Conservation (phyloP, 2,329 filamentous ascomycete genomes). For the Pseudopyrenochaeta lycopersici region DNA sequence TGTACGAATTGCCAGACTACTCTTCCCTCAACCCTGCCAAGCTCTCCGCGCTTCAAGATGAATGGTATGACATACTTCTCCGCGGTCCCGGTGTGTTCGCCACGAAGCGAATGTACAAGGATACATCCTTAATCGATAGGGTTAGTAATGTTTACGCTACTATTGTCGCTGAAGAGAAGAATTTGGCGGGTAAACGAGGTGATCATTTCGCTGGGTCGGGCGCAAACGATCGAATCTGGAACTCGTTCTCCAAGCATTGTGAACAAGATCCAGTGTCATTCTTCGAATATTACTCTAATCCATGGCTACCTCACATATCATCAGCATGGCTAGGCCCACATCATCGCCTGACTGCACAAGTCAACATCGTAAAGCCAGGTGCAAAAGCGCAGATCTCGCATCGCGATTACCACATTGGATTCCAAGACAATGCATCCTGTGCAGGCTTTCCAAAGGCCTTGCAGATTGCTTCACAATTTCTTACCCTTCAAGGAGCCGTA, state of each 20-base stretch:
- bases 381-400: slow-evolving; percentile 66
- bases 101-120: slow-evolving; percentile 51
- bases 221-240: slow-evolving; percentile 71
- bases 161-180: slow-evolving; percentile 61
- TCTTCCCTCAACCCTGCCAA: slow-evolving; percentile 40
- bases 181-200: slow-evolving; percentile 53
- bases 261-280: slow-evolving; percentile 63
- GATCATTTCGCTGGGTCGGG: slow-evolving; percentile 69
- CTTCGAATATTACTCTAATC: slow-evolving; percentile 67
- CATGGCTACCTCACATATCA: slow-evolving; percentile 63
- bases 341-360: slow-evolving; percentile 69
- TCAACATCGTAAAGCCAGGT: slow-evolving; percentile 69
- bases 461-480: slow-evolving; percentile 64
- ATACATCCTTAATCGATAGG: slow-evolving; percentile 42
- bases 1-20: slow-evolving; percentile 60
- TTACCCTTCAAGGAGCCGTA: slow-evolving; percentile 71
- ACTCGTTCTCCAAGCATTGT: slow-evolving; percentile 70
- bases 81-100: slow-evolving; percentile 68
- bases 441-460: slow-evolving; percentile 60
- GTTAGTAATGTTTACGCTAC: slow-evolving; percentile 29
- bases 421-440: slow-evolving; percentile 60
- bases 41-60: slow-evolving; percentile 62
- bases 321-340: slow-evolving; percentile 67
- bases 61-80: slow-evolving; percentile 67
- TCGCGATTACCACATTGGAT: slow-evolving; percentile 71